Conservation (phyloP, 2,329 filamentous ascomycete species). For the Pseudonectria foliicola region DNA sequence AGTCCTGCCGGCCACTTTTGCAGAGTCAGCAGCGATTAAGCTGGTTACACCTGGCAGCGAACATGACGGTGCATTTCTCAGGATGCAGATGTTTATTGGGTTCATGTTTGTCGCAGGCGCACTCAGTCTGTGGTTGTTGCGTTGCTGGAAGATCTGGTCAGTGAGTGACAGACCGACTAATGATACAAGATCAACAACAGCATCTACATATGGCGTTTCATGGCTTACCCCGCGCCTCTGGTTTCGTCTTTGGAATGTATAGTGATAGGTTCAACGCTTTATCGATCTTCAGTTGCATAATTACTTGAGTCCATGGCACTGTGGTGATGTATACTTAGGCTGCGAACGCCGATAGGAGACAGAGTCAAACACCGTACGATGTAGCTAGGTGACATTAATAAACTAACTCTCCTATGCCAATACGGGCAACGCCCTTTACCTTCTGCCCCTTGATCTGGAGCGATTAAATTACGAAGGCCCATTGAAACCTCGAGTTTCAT, state of each 20-base stretch:
- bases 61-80: constrained; percentile 37
- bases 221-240: constrained; percentile 10
- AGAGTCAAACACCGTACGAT: too few relatives aligned
- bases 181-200: neutral
- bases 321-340: too few relatives aligned
- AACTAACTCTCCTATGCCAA: too few relatives aligned
- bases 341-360: too few relatives aligned
- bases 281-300: too few relatives aligned
- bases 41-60: constrained; percentile 35
- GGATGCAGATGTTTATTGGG: constrained; percentile 53
- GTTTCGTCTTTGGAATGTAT: constrained; percentile 9
- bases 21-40: constrained; percentile 44
- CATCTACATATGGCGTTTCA: constrained; percentile 2
- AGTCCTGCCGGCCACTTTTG: constrained; percentile 46
- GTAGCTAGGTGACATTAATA: too few relatives aligned
- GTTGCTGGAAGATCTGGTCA: constrained; percentile 50
- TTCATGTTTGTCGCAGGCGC: constrained; percentile 56
- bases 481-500: too few relatives aligned
- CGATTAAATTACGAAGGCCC: too few relatives aligned
- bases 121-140: constrained; percentile 43
- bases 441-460: too few relatives aligned
- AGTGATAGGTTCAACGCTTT: neutral
- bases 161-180: constrained; percentile 1
- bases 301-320: neutral
- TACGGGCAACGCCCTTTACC: too few relatives aligned